These are phyloP conservation scores for Moesziomyces globuligerus DNA, from an alignment of 1,284 basidiomycete species.

Conservation along the genomic window DNA sequence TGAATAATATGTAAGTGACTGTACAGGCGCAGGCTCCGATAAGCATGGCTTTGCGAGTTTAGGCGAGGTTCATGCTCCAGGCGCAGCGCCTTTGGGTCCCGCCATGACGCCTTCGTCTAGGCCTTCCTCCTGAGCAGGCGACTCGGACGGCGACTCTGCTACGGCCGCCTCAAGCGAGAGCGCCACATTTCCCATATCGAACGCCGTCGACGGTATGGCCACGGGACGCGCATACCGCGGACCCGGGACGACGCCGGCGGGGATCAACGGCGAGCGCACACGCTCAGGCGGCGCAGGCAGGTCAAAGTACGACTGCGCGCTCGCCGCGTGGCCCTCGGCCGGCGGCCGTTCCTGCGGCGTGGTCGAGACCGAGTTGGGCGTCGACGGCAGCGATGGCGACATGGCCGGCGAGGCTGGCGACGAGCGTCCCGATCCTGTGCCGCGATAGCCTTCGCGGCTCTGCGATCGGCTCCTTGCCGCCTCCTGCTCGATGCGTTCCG, in stretches of 20 bases:
- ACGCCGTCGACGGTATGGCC: constrained; percentile 1
- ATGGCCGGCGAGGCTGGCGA: constrained; percentile 19
- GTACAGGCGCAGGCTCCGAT: too few species aligned
- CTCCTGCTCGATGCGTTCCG: constrained; percentile 32
- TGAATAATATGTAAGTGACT: too few species aligned
- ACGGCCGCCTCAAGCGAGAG: constrained; percentile 17
- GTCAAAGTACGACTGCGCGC: constrained; percentile 21
- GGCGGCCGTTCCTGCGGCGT: constrained; percentile 14
- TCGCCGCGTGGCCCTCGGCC: background rate
- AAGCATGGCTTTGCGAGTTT: too few species aligned
- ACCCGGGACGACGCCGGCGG: constrained; percentile 9
- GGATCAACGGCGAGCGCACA: constrained; percentile 37
- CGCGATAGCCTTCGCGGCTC: constrained; percentile 12
- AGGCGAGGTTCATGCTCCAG: too few species aligned
- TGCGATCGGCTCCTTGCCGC: constrained; percentile 13
- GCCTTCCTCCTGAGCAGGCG: background rate
- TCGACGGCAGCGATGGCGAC: constrained; percentile 25
- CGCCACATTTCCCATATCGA: constrained; percentile 17
- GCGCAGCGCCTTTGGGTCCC: too few species aligned
- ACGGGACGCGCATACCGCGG: constrained; percentile 5
- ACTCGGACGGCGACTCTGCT: constrained; percentile 8
- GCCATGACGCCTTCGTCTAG: too few species aligned
- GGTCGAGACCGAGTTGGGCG: constrained; percentile 19
- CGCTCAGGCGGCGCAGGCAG: constrained; percentile 19
- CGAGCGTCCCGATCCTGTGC: constrained; percentile 19